phyloP scores from a whole-genome alignment of 23 red algal genomes.

The Gracilaria caudata region DNA sequence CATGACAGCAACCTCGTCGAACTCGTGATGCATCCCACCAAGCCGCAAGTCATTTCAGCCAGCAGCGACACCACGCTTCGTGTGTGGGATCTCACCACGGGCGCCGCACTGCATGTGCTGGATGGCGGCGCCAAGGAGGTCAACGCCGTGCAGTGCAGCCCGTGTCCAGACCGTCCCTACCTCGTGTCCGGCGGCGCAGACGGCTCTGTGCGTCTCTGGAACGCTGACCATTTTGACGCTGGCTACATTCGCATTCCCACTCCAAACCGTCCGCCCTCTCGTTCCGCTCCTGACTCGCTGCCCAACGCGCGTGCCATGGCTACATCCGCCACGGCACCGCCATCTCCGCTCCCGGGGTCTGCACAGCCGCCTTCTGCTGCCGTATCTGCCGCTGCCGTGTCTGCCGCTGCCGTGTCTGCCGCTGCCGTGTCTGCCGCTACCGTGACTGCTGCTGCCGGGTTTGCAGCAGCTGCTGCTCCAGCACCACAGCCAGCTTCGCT shows the following conservation, averaged over 20 bases:
- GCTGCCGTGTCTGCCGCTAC: background rate
- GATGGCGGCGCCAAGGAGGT: conserved; percentile 61
- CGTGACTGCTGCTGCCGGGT: background rate
- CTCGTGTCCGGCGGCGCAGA: conserved; percentile 81
- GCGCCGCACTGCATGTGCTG: conserved; percentile 62
- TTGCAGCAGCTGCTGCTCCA: too few relatives aligned
- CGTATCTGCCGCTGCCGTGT: background rate
- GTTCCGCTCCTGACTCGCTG: conserved; percentile 14
- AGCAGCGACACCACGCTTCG: conserved; percentile 73
- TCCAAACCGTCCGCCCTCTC: conserved; percentile 6
- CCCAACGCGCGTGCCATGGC: conserved; percentile 20
- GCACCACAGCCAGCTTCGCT: too few relatives aligned
- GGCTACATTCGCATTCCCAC: conserved; percentile 61
- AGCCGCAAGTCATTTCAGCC: conserved; percentile 66
- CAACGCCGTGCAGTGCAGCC: conserved; percentile 72
- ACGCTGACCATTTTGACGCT: conserved; percentile 55
- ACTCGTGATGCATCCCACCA: conserved; percentile 67
- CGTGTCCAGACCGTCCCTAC: conserved; percentile 61
- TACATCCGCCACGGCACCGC: conserved; percentile 32
- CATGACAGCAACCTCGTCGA: conserved; percentile 76
- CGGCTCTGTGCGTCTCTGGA: conserved; percentile 74
- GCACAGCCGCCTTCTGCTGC: background rate
- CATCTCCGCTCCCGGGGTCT: conserved; percentile 35
- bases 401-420: background rate
- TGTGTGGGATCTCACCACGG: conserved; percentile 72